phyloP scores from a whole-genome alignment of 2,329 filamentous ascomycete genomes.

The Rhynchosporium graminicola region DNA sequence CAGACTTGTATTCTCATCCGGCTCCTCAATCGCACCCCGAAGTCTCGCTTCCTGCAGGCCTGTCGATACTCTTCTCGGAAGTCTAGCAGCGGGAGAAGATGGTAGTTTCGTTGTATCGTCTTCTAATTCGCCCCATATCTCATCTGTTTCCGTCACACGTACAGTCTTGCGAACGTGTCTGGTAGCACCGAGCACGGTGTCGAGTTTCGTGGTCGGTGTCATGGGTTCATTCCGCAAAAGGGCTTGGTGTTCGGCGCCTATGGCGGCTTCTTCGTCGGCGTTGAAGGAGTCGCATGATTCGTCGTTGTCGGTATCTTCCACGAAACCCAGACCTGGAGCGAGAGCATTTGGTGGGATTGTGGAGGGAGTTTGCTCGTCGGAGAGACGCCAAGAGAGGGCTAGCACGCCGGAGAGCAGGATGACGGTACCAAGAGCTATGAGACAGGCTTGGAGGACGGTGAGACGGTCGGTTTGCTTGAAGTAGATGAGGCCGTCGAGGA shows the following conservation, averaged over 20 bases:
- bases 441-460: conserved; percentile 70
- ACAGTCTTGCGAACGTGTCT: conserved; percentile 35
- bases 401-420: conserved; percentile 87
- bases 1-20: conserved; percentile 35
- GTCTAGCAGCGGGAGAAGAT: conserved; percentile 30
- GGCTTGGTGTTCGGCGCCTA: conserved; percentile 37
- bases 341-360: conserved; percentile 67
- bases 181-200: conserved; percentile 38
- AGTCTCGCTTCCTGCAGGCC: conserved; percentile 16
- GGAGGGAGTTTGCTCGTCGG: conserved; percentile 69
- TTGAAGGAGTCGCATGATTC: conserved; percentile 53
- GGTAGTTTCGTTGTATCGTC: conserved; percentile 57
- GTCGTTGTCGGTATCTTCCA: conserved; percentile 67
- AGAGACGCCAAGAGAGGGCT: conserved; percentile 89
- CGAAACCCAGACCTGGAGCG: conserved; percentile 78
- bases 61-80: conserved; percentile 23
- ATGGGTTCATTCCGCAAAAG: conserved; percentile 38
- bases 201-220: conserved; percentile 38
- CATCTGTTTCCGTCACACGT: conserved; percentile 61
- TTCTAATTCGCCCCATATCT: conserved; percentile 87
- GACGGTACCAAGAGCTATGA: conserved; percentile 83
- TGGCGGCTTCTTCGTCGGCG: conserved; percentile 40
- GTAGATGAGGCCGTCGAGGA: conserved; percentile 95
- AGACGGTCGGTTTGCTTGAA: conserved; percentile 87
- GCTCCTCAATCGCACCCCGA: conserved; percentile 18